phyloP scores from a whole-genome alignment of 495 filamentous ascomycete species.

The Trichoderma erinaceum region DNA sequence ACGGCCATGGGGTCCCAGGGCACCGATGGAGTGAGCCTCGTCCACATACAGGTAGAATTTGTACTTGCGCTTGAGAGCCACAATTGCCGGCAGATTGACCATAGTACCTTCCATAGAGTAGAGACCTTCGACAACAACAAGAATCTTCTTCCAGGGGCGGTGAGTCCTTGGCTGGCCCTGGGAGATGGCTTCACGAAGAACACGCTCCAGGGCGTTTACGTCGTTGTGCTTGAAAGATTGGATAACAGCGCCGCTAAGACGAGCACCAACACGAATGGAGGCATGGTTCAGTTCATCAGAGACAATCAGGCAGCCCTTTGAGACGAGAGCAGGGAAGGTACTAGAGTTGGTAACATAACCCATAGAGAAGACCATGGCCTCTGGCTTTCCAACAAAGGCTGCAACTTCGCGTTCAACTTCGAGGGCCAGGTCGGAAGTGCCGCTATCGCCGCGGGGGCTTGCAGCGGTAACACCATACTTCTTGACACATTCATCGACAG shows the following conservation, averaged over 20 bases:
- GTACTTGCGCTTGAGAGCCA: constrained; percentile 85
- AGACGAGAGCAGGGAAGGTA: constrained; percentile 82
- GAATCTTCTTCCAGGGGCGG: constrained; percentile 96
- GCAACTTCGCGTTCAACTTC: constrained; percentile 89
- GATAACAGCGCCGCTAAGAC: constrained; percentile 90
- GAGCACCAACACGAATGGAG: constrained; percentile 90
- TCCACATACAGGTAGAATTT: constrained; percentile 95
- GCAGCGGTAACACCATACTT: constrained; percentile 75
- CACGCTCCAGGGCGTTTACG: constrained; percentile 76
- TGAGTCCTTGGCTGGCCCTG: constrained; percentile 96
- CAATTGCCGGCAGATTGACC: constrained; percentile 84
- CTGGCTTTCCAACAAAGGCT: constrained; percentile 85
- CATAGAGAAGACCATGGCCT: constrained; percentile 97
- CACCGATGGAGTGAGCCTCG: constrained; percentile 94
- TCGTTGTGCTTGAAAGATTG: constrained; percentile 96
- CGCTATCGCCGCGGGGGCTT: constrained; percentile 76
- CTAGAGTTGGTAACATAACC: constrained; percentile 92
- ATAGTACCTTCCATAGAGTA: constrained; percentile 99
- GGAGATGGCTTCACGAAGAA: constrained; percentile 83
- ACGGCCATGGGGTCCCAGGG: constrained; percentile 77
- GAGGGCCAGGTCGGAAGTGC: constrained; percentile 77
- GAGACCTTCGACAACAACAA: constrained; percentile 91
- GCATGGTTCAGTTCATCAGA: constrained; percentile 97
- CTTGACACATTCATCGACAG: constrained; percentile 75
- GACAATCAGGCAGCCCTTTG: constrained; percentile 86